A percentile compares a stretch with the other conserved stretches of the same genome.
phyloP scores from a whole-genome alignment of 306 rosid genomes.

The Lathyrus oleraceus region DNA sequence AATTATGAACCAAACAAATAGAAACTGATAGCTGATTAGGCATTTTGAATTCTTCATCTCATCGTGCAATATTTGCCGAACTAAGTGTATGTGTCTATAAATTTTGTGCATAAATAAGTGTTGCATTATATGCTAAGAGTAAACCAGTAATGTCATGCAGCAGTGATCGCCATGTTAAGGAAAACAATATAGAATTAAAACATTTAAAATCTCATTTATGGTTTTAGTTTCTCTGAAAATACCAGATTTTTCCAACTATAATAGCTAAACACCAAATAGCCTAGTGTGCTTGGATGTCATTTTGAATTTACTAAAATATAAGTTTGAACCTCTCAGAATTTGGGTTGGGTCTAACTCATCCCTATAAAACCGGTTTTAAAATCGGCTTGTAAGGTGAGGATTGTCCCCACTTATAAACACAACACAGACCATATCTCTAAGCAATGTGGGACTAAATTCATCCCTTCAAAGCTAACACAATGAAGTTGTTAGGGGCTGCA shows the following conservation, averaged over 20 bases:
- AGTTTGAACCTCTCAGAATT: constrained; percentile 25
- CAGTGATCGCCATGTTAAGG: background rate
- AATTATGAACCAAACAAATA: constrained; percentile 30
- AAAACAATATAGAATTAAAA: background rate
- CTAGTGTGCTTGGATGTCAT: background rate
- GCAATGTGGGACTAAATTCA: too few relatives aligned
- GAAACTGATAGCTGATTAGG: constrained; percentile 8
- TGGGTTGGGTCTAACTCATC: too few relatives aligned
- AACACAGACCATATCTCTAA: too few relatives aligned
- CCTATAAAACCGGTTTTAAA: too few relatives aligned
- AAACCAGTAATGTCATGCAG: background rate
- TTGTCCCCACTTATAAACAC: too few relatives aligned
- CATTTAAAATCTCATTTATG: background rate
- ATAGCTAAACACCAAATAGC: constrained; percentile 18
- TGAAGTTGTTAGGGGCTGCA: too few relatives aligned
- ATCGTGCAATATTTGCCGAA: constrained; percentile 26
- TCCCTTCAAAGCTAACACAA: too few relatives aligned
- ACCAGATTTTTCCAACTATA: constrained; percentile 10
- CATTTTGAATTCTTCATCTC: constrained; percentile 11
- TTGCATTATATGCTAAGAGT: constrained; percentile 13
- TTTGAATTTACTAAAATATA: background rate
- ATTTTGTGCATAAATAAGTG: constrained; percentile 15
- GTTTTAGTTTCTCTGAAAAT: constrained; percentile 23
- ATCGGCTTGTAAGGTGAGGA: too few relatives aligned
- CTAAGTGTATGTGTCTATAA: background rate